Evolutionary conservation across 192 early-diverging fungal genomes (phyloP).

Genomic region (Mortierella alpina): DNA sequence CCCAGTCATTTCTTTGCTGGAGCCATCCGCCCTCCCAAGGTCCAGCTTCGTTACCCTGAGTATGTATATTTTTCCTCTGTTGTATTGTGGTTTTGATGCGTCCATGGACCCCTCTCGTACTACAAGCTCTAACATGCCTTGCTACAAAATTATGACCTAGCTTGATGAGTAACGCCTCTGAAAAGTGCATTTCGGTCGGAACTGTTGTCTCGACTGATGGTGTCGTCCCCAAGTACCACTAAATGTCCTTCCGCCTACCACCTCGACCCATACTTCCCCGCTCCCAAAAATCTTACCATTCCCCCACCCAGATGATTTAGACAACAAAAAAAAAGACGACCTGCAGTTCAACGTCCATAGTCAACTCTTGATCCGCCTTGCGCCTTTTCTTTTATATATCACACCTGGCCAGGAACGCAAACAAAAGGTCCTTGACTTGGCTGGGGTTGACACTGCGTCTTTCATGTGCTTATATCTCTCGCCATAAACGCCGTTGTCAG

Average conservation of each 20-base stretch:
- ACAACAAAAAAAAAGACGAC: not conserved
- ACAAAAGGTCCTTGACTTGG: no score
- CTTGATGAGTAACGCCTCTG: slow-evolving; percentile 30
- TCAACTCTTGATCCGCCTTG: no score
- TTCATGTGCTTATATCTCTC: no score
- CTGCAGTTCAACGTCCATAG: no score
- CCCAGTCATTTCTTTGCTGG: slow-evolving; percentile 16
- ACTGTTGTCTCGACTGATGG: not conserved
- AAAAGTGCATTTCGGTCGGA: slow-evolving; percentile 25
- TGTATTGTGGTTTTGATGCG: not conserved
- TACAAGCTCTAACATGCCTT: not conserved
- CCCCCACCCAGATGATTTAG: not conserved
- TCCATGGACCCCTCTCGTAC: not conserved
- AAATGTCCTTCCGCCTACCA: not conserved
- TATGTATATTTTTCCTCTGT: slow-evolving; percentile 17
- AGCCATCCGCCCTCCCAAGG: slow-evolving; percentile 36
- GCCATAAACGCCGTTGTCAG: no score
- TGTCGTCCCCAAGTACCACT: slow-evolving; percentile 35
- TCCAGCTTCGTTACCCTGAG: slow-evolving; percentile 50
- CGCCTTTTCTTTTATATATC: no score
- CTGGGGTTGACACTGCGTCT: no score
- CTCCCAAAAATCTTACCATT: not conserved
- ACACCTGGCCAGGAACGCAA: no score
- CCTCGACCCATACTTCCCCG: not conserved
- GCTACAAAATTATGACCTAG: slow-evolving; percentile 1